These are phyloP conservation scores for Chaetomiaceae sp. DNA, from an alignment of 2,329 filamentous ascomycete genomes.

Conservation along the genomic window DNA sequence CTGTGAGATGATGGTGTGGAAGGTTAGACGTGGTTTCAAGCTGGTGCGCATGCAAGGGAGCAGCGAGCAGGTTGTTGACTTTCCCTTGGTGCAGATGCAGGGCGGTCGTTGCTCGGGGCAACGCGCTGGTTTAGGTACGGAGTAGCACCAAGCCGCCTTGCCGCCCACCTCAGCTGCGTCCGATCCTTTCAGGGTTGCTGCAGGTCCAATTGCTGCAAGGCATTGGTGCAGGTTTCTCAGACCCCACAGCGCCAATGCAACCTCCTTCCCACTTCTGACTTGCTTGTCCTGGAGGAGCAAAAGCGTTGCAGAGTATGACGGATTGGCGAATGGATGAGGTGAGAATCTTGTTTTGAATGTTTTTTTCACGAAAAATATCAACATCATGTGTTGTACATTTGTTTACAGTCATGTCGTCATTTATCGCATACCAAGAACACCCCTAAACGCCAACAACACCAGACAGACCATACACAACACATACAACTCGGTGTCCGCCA, in stretches of 20 bases:
- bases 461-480: too few relatives aligned
- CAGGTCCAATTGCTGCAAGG: neutral
- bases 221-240: neutral
- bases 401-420: neutral
- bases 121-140: slow-evolving; percentile 10
- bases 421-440: too few relatives aligned
- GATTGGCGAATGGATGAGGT: too few relatives aligned
- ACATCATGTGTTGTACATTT: too few relatives aligned
- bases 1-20: neutral
- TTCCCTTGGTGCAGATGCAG: slow-evolving; percentile 9
- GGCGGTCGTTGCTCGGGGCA: slow-evolving; percentile 12
- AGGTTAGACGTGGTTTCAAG: slow-evolving; percentile 9
- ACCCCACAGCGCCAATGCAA: slow-evolving; percentile 1
- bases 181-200: too few relatives aligned
- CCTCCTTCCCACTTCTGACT: neutral
- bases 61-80: slow-evolving; percentile 12
- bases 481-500: too few relatives aligned
- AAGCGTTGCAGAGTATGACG: too few relatives aligned
- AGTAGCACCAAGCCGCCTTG: slow-evolving; percentile 8
- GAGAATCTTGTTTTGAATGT: neutral
- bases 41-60: neutral
- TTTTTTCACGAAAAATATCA: too few relatives aligned
- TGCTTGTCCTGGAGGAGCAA: too few relatives aligned
- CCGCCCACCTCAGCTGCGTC: too few relatives aligned
- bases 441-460: too few relatives aligned